Evolutionary conservation across 164 flowering plant genomes (phyloP).

Genomic region (Magnolia officinalis): DNA sequence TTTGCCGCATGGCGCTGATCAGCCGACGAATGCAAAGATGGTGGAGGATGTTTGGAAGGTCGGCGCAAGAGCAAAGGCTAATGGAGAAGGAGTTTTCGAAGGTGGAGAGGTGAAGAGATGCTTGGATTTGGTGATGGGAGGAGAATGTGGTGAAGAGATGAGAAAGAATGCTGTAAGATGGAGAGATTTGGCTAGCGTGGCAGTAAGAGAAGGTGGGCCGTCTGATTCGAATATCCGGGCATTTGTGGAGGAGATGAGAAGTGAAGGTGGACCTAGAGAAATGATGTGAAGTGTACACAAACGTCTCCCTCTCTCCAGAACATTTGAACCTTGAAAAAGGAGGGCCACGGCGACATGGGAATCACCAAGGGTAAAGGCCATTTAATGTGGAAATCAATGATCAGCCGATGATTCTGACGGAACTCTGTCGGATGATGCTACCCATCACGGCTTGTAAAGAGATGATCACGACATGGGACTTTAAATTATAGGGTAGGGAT

Average conservation of each 20-base stretch:
- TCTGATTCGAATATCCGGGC: constrained; percentile 24
- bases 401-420: no score
- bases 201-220: constrained; percentile 23
- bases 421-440: no score
- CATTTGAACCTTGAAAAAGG: no score
- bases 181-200: constrained; percentile 25
- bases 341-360: no score
- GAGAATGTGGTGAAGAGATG: not conserved
- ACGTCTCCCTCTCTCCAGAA: no score
- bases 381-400: no score
- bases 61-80: not conserved
- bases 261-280: not conserved
- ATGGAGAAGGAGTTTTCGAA: not conserved
- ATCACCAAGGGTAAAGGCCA: no score
- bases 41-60: constrained; percentile 8
- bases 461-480: no score
- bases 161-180: constrained; percentile 25
- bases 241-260: constrained; percentile 14
- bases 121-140: not conserved
- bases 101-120: constrained; percentile 5
- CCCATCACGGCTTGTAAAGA: no score
- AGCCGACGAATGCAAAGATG: constrained; percentile 11
- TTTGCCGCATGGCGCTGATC: constrained; percentile 12
- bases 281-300: no score
- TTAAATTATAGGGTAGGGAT: no score